A percentile compares a stretch with the other conserved stretches of the same genome.
These are phyloP conservation scores for Huntiella omanensis DNA, from an alignment of 2,329 filamentous ascomycete species.

Conservation along the genomic window DNA sequence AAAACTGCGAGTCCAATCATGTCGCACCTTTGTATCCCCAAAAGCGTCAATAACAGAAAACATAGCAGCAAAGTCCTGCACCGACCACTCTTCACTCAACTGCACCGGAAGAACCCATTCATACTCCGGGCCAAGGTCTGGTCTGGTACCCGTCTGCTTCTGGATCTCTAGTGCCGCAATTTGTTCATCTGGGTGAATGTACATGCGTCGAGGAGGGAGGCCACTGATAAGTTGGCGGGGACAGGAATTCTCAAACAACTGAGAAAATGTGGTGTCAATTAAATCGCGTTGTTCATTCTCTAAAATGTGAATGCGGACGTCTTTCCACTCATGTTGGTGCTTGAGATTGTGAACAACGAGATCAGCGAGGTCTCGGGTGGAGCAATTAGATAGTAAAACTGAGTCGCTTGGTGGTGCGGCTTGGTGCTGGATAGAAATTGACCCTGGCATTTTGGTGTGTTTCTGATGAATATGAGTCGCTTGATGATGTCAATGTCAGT, in stretches of 20 bases:
- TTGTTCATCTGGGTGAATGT: constrained; percentile 70
- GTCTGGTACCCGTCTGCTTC: constrained; percentile 25
- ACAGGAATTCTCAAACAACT: background rate
- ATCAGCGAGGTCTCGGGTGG: constrained; percentile 15
- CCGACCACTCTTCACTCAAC: constrained; percentile 52
- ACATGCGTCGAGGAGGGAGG: constrained; percentile 52
- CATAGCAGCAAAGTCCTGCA: constrained; percentile 44
- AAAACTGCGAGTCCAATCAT: constrained; percentile 24
- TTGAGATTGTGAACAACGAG: constrained; percentile 51
- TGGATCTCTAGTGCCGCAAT: constrained; percentile 49
- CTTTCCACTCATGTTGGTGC: constrained; percentile 58
- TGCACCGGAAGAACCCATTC: constrained; percentile 68
- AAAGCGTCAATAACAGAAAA: constrained; percentile 41
- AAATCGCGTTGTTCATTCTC: constrained; percentile 11
- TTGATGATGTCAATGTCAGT: too few species aligned
- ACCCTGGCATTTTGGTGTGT: background rate
- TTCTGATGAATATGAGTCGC: too few species aligned
- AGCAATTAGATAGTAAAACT: constrained; percentile 5
- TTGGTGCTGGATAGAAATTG: background rate
- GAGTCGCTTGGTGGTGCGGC: background rate
- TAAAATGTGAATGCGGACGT: constrained; percentile 33
- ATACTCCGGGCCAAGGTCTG: constrained; percentile 32
- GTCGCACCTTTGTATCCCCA: constrained; percentile 13
- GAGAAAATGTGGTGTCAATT: constrained; percentile 2
- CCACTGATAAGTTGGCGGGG: constrained; percentile 48